Evolutionary conservation across 352 stramenopile species (phyloP), one percentile per base, ranked within the genome.

Genomic region (Globisporangium cylindrosporum): DNA sequence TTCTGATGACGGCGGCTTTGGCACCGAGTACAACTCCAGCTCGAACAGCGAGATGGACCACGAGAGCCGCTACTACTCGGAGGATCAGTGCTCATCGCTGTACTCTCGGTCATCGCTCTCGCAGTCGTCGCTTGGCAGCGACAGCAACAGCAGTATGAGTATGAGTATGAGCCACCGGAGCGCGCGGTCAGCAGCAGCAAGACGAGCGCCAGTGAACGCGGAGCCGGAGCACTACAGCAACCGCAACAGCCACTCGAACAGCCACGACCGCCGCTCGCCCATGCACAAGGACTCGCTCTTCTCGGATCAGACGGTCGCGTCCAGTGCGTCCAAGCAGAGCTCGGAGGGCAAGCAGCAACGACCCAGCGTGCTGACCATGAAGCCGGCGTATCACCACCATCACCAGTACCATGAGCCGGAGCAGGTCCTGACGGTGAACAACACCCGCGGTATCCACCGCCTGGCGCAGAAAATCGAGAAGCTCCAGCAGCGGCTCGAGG

Each of bases 391-490:
- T 22, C 12, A 24, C 7, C 58, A 27, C n/a, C 36, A 63, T 38
- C 58, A 63, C 36, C 34, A 53, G 22, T 20, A 51, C 15, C 58
- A 34, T 0, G n/a, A 36, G 22, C 34, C 63, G 36, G 66, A 29
- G 27, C 69, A 65, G 51, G 68, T 79, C n/a, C 49, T 78, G 36
- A 73, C 53, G 14, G 67, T 79, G 20, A 78, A 74, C 59, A 82
- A 77, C 49, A 72, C 70, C 34, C 79, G 70, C 53, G 74, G 80
- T 1, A 86, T 84, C 49, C 67, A 84, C 32, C 72, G 80, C 10
- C 71, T 86, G 32, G 69, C 78, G 4, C 72, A 74, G 38, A 86
- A 86, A 58, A 88, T 86, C 41, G 78, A 73, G 5, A 77, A 76
- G 22, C 72, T 85, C 15, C 74, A 86, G 38, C 70, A 82, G 60